Conservation (phyloP, 164 flowering plant genomes). For the Vitis vinifera region DNA sequence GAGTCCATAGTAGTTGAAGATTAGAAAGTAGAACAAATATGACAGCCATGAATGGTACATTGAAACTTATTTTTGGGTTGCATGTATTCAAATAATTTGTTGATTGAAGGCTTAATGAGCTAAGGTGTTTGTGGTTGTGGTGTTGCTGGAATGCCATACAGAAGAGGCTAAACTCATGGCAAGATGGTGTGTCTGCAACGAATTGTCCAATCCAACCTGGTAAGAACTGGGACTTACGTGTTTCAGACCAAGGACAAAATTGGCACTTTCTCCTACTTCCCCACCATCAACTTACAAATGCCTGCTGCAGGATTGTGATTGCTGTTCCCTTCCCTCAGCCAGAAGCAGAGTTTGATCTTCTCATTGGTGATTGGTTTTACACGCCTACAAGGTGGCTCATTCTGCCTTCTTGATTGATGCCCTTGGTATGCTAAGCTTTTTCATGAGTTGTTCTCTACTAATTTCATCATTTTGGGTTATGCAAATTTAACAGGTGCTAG, state of each 20-base stretch:
- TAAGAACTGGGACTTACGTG: slow-evolving; percentile 55
- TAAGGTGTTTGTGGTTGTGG: background rate
- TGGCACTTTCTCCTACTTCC: slow-evolving; percentile 72
- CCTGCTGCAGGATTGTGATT: slow-evolving; percentile 67
- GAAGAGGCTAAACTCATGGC: slow-evolving; percentile 73
- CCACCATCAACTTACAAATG: slow-evolving; percentile 55
- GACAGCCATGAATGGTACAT: too few relatives aligned
- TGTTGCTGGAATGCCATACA: slow-evolving; percentile 72
- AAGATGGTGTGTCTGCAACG: slow-evolving; percentile 79
- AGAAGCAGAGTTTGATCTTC: slow-evolving; percentile 60
- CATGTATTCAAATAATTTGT: too few relatives aligned
- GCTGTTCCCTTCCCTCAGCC: slow-evolving; percentile 61
- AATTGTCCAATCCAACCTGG: slow-evolving; percentile 77
- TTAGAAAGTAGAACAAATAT: too few relatives aligned
- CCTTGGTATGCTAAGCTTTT: background rate
- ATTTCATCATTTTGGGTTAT: slow-evolving; percentile 26
- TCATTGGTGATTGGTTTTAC: slow-evolving; percentile 68
- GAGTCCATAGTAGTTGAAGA: too few relatives aligned
- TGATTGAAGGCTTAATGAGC: background rate
- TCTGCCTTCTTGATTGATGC: background rate
- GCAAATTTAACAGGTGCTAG: slow-evolving; percentile 21
- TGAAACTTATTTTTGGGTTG: too few relatives aligned
- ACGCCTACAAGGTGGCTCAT: slow-evolving; percentile 25
- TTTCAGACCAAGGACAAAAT: slow-evolving; percentile 75
- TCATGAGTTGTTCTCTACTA: background rate